Conservation (phyloP, 495 filamentous ascomycete species). For the Xylaria curta region DNA sequence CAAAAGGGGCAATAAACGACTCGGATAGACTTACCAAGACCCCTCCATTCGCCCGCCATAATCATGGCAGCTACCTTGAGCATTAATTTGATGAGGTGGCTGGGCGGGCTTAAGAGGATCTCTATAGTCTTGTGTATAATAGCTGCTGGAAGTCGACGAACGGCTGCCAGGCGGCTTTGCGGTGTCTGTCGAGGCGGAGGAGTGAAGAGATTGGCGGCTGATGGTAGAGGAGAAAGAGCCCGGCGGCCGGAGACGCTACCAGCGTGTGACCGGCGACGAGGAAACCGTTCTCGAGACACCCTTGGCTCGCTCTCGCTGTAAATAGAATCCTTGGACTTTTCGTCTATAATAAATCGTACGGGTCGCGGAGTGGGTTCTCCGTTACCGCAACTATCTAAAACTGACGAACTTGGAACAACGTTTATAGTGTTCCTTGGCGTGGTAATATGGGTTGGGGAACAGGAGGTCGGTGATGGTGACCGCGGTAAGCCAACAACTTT, state of each 20-base stretch:
- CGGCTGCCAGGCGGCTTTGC: constrained; percentile 43
- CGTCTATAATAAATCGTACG: neutral
- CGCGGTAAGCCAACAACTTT: constrained; percentile 37
- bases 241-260: constrained; percentile 57
- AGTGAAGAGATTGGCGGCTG: constrained; percentile 68
- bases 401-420: constrained; percentile 26
- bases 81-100: constrained; percentile 76
- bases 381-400: constrained; percentile 1
- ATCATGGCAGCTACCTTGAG: constrained; percentile 80
- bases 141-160: constrained; percentile 65
- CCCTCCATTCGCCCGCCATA: constrained; percentile 65
- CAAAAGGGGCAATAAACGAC: too few species aligned
- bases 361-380: constrained; percentile 5
- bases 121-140: constrained; percentile 78
- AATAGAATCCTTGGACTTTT: neutral
- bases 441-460: constrained; percentile 51
- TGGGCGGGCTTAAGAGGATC: constrained; percentile 75
- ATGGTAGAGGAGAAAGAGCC: constrained; percentile 73
- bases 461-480: constrained; percentile 37
- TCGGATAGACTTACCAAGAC: constrained; percentile 31
- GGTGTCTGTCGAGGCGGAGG: constrained; percentile 48
- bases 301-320: neutral
- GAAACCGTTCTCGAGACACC: constrained; percentile 19
- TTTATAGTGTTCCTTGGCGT: constrained; percentile 42
- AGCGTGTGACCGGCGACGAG: constrained; percentile 30